phyloP scores from a whole-genome alignment of 2,329 filamentous ascomycete species.

The Aspergillus udagawae region DNA sequence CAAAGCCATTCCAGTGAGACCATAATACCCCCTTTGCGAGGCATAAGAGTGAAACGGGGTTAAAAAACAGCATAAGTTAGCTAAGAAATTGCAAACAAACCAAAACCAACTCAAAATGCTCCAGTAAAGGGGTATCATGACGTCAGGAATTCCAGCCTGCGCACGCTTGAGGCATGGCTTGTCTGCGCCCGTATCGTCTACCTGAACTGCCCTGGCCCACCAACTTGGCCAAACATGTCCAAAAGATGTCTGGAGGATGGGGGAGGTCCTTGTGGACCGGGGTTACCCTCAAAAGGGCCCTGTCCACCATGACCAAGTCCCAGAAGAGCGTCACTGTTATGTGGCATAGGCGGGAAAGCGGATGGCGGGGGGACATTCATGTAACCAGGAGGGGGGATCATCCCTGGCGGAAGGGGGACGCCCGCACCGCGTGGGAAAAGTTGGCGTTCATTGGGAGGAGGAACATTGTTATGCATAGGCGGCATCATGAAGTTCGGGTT shows the following conservation, averaged over 20 bases:
- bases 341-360: slow-evolving; percentile 38
- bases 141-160: neutral
- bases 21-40: slow-evolving; percentile 1
- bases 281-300: slow-evolving; percentile 32
- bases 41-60: neutral
- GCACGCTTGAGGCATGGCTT: neutral
- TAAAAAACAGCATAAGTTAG: too few species aligned
- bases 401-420: slow-evolving; percentile 40
- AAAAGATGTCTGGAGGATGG: slow-evolving; percentile 39
- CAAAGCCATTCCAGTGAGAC: neutral
- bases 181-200: slow-evolving; percentile 11
- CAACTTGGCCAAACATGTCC: slow-evolving; percentile 42
- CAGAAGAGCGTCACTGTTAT: slow-evolving; percentile 36
- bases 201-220: slow-evolving; percentile 34
- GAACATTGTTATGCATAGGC: slow-evolving; percentile 28
- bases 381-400: slow-evolving; percentile 45
- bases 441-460: slow-evolving; percentile 34
- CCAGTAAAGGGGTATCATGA: slow-evolving; percentile 2
- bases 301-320: slow-evolving; percentile 32
- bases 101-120: slow-evolving; percentile 1
- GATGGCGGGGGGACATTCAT: slow-evolving; percentile 40
- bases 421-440: slow-evolving; percentile 34
- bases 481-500: slow-evolving; percentile 38
- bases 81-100: neutral
- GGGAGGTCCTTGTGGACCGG: slow-evolving; percentile 35